Percentiles rank a stretch among this genome's conserved stretches.
Conservation (phyloP, 2,329 filamentous ascomycete species). For the Penicillium sp. region DNA sequence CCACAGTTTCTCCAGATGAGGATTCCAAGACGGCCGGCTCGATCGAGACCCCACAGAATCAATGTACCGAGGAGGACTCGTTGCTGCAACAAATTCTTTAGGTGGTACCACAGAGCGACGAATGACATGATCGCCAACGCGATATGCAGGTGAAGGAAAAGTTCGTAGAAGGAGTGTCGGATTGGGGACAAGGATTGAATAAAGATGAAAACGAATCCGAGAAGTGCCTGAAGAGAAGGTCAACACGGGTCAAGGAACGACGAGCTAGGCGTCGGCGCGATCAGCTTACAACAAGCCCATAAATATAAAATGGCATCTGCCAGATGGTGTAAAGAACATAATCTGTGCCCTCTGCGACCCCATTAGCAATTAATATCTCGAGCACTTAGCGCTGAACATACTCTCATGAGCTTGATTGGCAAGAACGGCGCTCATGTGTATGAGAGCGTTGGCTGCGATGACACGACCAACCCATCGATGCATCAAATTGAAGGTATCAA, state of each 20-base stretch:
- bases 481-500: conserved; percentile 89
- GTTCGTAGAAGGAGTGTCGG: conserved; percentile 46
- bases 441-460: conserved; percentile 63
- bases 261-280: conserved; percentile 13
- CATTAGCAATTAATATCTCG: neutral
- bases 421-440: conserved; percentile 56
- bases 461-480: conserved; percentile 79
- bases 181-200: conserved; percentile 43
- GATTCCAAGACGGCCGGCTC: conserved; percentile 45
- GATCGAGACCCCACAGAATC: conserved; percentile 37
- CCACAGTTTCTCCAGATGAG: conserved; percentile 54
- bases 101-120: conserved; percentile 39
- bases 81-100: conserved; percentile 30
- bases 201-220: conserved; percentile 39
- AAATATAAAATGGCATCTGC: conserved; percentile 29
- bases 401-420: conserved; percentile 20
- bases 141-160: conserved; percentile 45
- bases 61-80: conserved; percentile 31
- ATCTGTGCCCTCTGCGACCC: conserved; percentile 55
- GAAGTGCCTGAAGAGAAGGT: conserved; percentile 33
- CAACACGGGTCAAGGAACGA: neutral
- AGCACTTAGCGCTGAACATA: conserved; percentile 10
- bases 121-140: conserved; percentile 39
- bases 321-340: conserved; percentile 26
- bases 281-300: conserved; percentile 38